Evolutionary conservation across 495 filamentous ascomycete genomes (phyloP).

Genomic region (Talaromyces thailandensis): DNA sequence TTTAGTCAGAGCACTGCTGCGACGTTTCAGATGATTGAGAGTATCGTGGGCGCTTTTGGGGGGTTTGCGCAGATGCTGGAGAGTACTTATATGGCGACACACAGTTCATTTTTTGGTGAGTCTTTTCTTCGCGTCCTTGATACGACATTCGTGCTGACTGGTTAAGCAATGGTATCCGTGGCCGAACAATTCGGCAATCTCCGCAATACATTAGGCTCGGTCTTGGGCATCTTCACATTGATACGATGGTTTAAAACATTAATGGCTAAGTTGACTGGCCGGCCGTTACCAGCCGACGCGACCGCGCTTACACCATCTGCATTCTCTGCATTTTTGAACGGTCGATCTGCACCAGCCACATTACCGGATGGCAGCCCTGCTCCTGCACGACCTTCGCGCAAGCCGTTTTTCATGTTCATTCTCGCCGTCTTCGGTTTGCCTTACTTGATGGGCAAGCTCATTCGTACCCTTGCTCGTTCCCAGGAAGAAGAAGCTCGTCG

Average conservation of each 20-base stretch:
- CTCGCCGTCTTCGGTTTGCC: slow-evolving; percentile 90
- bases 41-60: slow-evolving; percentile 90
- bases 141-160: slow-evolving; percentile 10
- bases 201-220: slow-evolving; percentile 87
- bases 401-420: slow-evolving; percentile 93
- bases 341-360: slow-evolving; percentile 26
- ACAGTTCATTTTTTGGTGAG: slow-evolving; percentile 96
- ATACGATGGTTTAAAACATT: slow-evolving; percentile 89
- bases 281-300: slow-evolving; percentile 78
- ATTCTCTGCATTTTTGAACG: slow-evolving; percentile 74
- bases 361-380: slow-evolving; percentile 48
- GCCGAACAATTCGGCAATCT: slow-evolving; percentile 95
- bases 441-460: slow-evolving; percentile 92
- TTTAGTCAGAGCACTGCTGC: slow-evolving; percentile 89
- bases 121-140: slow-evolving; percentile 7
- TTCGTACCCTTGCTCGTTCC: slow-evolving; percentile 70
- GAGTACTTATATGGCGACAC: slow-evolving; percentile 99
- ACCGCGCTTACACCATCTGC: slow-evolving; percentile 78
- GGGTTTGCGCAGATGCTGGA: slow-evolving; percentile 99
- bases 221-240: slow-evolving; percentile 90
- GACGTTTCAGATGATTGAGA: slow-evolving; percentile 99
- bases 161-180: slow-evolving; percentile 91
- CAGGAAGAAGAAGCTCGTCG: slow-evolving; percentile 70
- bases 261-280: slow-evolving; percentile 88
- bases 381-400: slow-evolving; percentile 70